Conservation (phyloP, 2,329 filamentous ascomycete genomes). For the Ceratocystis huliohia region DNA sequence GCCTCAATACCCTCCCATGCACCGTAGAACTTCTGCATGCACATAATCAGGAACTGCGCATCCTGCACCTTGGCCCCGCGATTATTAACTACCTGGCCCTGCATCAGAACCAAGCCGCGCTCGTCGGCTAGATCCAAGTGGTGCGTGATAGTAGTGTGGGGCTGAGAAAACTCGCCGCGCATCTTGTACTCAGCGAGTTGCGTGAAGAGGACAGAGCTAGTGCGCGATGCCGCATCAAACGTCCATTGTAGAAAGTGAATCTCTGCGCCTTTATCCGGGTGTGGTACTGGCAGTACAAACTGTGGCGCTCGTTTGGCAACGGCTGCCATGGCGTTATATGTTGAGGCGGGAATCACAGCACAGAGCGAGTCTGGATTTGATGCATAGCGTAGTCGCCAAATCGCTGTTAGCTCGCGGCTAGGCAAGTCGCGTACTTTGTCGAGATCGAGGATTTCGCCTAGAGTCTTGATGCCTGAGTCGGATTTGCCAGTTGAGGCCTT, state of each 20-base stretch:
- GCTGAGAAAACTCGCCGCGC: constrained; percentile 75
- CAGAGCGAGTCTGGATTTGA: constrained; percentile 62
- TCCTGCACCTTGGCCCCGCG: constrained; percentile 66
- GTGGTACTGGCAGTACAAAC: constrained; percentile 82
- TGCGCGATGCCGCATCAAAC: constrained; percentile 55
- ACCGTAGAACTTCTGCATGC: constrained; percentile 86
- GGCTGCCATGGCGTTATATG: constrained; percentile 59
- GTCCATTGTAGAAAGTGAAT: constrained; percentile 97
- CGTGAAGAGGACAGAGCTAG: constrained; percentile 77
- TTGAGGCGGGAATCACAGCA: constrained; percentile 60
- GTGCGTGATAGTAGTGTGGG: constrained; percentile 89
- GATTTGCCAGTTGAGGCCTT: constrained; percentile 11
- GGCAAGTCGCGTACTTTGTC: constrained; percentile 62
- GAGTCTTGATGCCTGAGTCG: constrained; percentile 32
- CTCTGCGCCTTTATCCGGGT: constrained; percentile 57
- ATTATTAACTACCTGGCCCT: constrained; percentile 65
- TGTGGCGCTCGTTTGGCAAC: constrained; percentile 66
- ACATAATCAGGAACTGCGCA: constrained; percentile 83
- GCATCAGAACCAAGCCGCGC: constrained; percentile 73
- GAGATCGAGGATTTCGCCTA: constrained; percentile 55
- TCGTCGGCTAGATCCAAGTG: constrained; percentile 65
- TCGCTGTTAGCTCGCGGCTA: constrained; percentile 65
- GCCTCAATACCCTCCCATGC: constrained; percentile 40
- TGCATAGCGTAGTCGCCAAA: constrained; percentile 85
- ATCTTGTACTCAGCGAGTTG: constrained; percentile 87